A percentile compares a stretch with the other conserved stretches of the same genome.
Conservation (phyloP, 2,329 filamentous ascomycete species). For the Biscogniauxia marginata region DNA sequence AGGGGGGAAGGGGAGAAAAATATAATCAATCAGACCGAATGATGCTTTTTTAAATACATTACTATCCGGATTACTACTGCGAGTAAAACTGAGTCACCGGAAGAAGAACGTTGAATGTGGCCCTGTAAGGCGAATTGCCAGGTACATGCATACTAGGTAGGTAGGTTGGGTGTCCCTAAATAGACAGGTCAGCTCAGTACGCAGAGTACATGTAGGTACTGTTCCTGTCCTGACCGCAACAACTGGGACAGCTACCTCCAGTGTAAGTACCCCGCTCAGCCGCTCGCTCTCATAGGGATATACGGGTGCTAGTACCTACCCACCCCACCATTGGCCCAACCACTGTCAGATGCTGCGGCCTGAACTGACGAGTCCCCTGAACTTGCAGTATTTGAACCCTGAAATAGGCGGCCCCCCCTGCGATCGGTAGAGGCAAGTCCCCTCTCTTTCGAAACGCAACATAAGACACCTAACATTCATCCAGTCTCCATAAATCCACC, state of each 20-base stretch:
- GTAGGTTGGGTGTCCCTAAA: background rate
- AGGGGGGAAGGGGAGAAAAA: too few species aligned
- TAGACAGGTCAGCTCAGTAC: too few species aligned
- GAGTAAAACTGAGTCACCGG: background rate
- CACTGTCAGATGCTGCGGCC: background rate
- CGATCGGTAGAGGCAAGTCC: background rate
- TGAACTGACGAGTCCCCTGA: conserved; percentile 13
- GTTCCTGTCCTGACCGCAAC: background rate
- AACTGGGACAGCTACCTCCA: too few species aligned
- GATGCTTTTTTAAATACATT: too few species aligned
- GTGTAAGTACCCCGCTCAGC: too few species aligned
- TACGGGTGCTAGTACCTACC: too few species aligned
- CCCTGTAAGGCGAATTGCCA: too few species aligned
- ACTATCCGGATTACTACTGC: background rate
- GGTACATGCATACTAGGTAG: background rate
- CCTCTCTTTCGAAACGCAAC: conserved; percentile 21
- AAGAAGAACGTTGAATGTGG: background rate
- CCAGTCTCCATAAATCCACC: conserved; percentile 17
- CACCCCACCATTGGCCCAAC: background rate
- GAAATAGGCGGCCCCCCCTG: conserved; percentile 7
- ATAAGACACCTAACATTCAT: conserved; percentile 21
- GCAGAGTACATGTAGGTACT: too few species aligned
- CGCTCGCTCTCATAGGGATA: too few species aligned
- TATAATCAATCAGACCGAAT: too few species aligned
- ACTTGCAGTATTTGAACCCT: conserved; percentile 3